Evolutionary conservation across 2,329 filamentous ascomycete species (phyloP).

Genomic region (Thermoascus crustaceus): DNA sequence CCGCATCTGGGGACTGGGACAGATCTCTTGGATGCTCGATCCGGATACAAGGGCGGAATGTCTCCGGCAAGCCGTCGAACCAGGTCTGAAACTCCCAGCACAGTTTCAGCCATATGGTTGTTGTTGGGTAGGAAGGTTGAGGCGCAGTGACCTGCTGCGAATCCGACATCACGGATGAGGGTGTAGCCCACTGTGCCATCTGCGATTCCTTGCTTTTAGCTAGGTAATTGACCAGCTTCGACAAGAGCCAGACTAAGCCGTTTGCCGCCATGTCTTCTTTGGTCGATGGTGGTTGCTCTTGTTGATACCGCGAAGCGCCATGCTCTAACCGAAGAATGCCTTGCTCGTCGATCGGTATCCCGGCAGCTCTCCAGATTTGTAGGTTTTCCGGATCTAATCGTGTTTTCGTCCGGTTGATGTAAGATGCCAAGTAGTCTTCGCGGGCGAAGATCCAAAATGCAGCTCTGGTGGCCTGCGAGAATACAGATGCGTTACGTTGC

Average conservation of each 20-base stretch:
- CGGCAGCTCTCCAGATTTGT: conserved; percentile 52
- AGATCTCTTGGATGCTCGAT: conserved; percentile 32
- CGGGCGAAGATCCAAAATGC: conserved; percentile 58
- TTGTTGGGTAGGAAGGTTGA: conserved; percentile 38
- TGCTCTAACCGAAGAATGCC: conserved; percentile 36
- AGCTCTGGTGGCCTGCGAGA: conserved; percentile 46
- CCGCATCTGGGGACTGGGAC: conserved; percentile 23
- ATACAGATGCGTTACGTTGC: conserved; percentile 15
- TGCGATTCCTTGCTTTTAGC: conserved; percentile 48
- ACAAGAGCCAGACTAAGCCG: conserved; percentile 53
- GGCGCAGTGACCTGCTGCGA: conserved; percentile 30
- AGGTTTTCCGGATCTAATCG: conserved; percentile 51
- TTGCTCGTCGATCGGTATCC: conserved; percentile 46
- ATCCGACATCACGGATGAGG: conserved; percentile 13
- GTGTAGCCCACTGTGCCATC: conserved; percentile 24
- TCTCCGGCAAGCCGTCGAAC: conserved; percentile 49
- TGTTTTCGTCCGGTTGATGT: conserved; percentile 51
- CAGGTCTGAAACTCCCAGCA: conserved; percentile 49
- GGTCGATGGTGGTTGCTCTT: conserved; percentile 26
- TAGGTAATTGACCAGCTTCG: conserved; percentile 57
- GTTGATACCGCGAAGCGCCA: conserved; percentile 9
- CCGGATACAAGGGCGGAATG: conserved; percentile 48
- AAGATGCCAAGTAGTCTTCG: conserved; percentile 54
- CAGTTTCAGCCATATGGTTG: conserved; percentile 46
- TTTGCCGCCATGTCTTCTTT: conserved; percentile 55